These are phyloP conservation scores for Orbilia oligospora DNA, from an alignment of 2,329 filamentous ascomycete genomes.

Conservation along the genomic window DNA sequence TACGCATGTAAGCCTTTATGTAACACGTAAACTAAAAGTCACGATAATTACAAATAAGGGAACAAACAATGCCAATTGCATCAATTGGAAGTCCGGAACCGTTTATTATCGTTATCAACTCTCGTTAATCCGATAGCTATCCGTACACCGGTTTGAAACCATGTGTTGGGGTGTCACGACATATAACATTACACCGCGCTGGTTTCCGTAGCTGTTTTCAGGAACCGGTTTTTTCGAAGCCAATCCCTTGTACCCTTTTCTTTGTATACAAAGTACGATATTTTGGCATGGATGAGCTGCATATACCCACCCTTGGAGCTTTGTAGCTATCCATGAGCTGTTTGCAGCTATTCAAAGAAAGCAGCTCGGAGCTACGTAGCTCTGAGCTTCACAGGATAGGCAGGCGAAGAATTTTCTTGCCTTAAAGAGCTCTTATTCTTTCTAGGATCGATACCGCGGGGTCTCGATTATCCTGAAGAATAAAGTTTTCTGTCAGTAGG, in stretches of 20 bases:
- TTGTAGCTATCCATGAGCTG: slow-evolving; percentile 45
- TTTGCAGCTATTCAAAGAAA: slow-evolving; percentile 28
- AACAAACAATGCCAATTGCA: neutral
- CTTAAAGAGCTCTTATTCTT: slow-evolving; percentile 18
- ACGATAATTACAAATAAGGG: slow-evolving; percentile 20
- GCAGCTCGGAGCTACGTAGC: slow-evolving; percentile 6
- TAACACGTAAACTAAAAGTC: neutral
- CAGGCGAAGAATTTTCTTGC: slow-evolving; percentile 5
- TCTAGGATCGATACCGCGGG: no score
- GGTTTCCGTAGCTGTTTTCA: slow-evolving; percentile 47
- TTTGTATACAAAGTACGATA: neutral
- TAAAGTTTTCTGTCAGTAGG: slow-evolving; percentile 26
- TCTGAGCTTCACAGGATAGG: slow-evolving; percentile 15
- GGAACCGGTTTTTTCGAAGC: slow-evolving; percentile 36
- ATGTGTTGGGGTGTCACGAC: slow-evolving; percentile 43
- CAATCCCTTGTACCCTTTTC: slow-evolving; percentile 25
- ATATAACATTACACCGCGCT: slow-evolving; percentile 27
- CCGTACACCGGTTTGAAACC: slow-evolving; percentile 15
- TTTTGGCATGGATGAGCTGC: neutral
- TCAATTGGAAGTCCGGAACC: neutral
- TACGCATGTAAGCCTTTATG: neutral
- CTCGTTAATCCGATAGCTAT: slow-evolving; percentile 26
- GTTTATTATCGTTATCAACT: slow-evolving; percentile 32
- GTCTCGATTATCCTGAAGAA: slow-evolving; percentile 3
- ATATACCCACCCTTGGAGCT: slow-evolving; percentile 37